Percentiles rank a stretch among this genome's conserved stretches.
phyloP scores from a whole-genome alignment of 2,329 filamentous ascomycete species.

The Colletotrichum costaricense region DNA sequence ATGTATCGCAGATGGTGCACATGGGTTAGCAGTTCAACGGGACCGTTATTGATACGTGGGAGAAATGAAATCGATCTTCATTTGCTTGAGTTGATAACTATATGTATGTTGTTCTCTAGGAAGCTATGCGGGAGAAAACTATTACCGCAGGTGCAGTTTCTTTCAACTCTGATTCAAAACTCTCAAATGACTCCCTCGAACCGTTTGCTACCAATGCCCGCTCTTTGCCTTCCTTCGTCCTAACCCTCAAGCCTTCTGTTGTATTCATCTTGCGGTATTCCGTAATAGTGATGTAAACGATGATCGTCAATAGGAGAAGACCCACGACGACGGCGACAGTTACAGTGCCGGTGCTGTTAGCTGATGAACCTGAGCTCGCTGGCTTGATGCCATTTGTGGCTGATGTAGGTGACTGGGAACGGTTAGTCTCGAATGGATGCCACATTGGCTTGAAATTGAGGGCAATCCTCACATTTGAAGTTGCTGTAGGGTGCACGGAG shows the following conservation, averaged over 20 bases:
- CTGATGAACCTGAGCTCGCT: neutral
- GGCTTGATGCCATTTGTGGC: neutral
- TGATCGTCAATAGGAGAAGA: neutral
- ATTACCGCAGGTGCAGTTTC: neutral
- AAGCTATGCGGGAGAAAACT: too few relatives aligned
- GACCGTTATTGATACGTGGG: too few relatives aligned
- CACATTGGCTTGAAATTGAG: too few relatives aligned
- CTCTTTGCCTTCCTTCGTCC: neutral
- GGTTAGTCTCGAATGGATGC: neutral
- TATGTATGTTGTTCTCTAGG: too few relatives aligned
- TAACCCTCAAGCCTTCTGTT: neutral
- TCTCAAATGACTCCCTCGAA: neutral
- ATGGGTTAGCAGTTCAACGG: neutral
- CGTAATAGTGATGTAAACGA: neutral
- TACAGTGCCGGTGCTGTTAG: neutral
- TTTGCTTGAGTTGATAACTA: too few relatives aligned
- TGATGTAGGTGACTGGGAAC: neutral
- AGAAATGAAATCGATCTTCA: neutral
- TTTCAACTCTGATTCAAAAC: conserved; percentile 15
- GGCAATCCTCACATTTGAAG: neutral
- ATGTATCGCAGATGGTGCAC: neutral
- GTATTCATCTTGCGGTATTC: conserved; percentile 18
- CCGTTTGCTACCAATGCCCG: neutral
- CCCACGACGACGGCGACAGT: conserved; percentile 8
- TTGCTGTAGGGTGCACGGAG: neutral